Evolutionary conservation across 208 protist species (phyloP).

Genomic region (Acanthamoeba polyphaga): DNA sequence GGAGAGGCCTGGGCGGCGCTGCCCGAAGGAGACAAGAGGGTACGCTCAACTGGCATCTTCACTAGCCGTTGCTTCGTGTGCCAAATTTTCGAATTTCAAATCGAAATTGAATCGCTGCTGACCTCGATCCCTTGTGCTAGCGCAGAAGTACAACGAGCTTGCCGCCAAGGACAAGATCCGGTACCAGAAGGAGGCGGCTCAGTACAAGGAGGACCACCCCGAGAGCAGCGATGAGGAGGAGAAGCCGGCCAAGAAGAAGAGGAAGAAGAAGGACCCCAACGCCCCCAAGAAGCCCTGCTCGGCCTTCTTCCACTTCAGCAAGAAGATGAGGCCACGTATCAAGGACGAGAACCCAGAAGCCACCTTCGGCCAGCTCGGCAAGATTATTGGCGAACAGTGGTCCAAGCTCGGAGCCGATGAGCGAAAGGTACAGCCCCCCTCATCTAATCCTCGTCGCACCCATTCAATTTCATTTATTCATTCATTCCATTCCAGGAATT

Average conservation of each 20-base stretch:
- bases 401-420: constrained; percentile 11
- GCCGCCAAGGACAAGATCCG: constrained; percentile 27
- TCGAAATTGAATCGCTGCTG: neutral
- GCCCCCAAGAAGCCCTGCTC: constrained; percentile 60
- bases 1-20: constrained; percentile 1
- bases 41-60: neutral
- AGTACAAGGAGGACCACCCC: constrained; percentile 25
- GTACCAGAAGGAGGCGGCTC: constrained; percentile 1
- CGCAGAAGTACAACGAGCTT: constrained; percentile 38
- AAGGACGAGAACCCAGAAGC: constrained; percentile 20
- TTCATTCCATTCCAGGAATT: neutral
- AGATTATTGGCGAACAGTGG: constrained; percentile 58
- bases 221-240: constrained; percentile 45
- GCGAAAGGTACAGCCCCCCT: neutral
- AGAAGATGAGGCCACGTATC: constrained; percentile 26
- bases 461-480: too few relatives aligned
- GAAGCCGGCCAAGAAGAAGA: constrained; percentile 43
- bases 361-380: constrained; percentile 24
- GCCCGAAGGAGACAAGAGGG: neutral
- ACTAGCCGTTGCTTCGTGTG: too few relatives aligned
- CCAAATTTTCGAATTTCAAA: neutral
- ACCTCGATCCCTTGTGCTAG: neutral
- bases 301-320: constrained; percentile 63
- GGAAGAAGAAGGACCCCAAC: constrained; percentile 61
- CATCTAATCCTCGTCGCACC: too few relatives aligned